Conservation (phyloP, 495 filamentous ascomycete genomes). For the Lindgomyces ingoldianus region DNA sequence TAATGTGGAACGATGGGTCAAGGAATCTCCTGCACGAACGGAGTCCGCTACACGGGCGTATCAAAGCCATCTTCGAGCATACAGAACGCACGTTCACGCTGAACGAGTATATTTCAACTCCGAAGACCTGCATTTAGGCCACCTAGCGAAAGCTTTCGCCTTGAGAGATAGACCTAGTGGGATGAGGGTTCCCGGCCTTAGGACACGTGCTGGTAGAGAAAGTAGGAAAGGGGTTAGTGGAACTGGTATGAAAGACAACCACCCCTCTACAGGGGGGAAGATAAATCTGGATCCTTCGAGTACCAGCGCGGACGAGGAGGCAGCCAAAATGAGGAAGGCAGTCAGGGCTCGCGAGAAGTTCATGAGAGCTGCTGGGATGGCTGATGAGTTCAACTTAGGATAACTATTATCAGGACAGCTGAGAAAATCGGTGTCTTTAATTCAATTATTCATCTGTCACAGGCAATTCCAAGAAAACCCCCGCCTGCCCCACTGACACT, state of each 20-base stretch:
- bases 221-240: slow-evolving; percentile 31
- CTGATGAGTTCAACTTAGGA: slow-evolving; percentile 87
- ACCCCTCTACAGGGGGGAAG: slow-evolving; percentile 41
- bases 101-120: slow-evolving; percentile 88
- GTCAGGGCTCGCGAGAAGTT: slow-evolving; percentile 69
- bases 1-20: slow-evolving; percentile 69
- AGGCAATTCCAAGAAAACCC: too few relatives aligned
- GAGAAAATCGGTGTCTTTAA: too few relatives aligned
- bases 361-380: slow-evolving; percentile 69
- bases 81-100: slow-evolving; percentile 84
- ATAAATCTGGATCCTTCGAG: slow-evolving; percentile 46
- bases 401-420: too few relatives aligned
- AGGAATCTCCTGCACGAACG: slow-evolving; percentile 60
- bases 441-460: too few relatives aligned
- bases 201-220: slow-evolving; percentile 47
- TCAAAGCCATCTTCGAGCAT: slow-evolving; percentile 89
- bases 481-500: too few relatives aligned
- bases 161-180: slow-evolving; percentile 84
- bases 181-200: slow-evolving; percentile 71
- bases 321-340: slow-evolving; percentile 64
- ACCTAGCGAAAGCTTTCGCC: slow-evolving; percentile 90
- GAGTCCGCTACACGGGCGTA: slow-evolving; percentile 78
- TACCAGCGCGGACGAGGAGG: slow-evolving; percentile 50
- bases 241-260: slow-evolving; percentile 45
- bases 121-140: slow-evolving; percentile 83